phyloP scores from a whole-genome alignment of 768 basidiomycete genomes.

The Hypholoma sublateritium region DNA sequence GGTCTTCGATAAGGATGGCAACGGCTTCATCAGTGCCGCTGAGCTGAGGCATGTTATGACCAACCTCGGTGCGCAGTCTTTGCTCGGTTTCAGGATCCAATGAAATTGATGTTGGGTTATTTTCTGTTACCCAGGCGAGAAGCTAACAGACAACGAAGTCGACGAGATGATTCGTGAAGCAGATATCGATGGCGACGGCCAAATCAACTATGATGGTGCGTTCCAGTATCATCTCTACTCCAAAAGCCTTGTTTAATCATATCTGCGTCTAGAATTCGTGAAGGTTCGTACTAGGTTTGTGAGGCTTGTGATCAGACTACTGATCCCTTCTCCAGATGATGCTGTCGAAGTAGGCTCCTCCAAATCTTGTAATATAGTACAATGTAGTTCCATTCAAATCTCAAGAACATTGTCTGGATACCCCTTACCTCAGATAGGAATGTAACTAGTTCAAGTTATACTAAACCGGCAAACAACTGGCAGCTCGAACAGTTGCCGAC shows the following conservation, averaged over 20 bases:
- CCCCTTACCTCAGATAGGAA: not conserved
- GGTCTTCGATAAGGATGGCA: constrained; percentile 94
- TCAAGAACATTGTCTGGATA: not conserved
- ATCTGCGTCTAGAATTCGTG: constrained; percentile 21
- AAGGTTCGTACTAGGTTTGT: constrained; percentile 16
- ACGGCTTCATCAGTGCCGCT: constrained; percentile 85
- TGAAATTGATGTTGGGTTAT: not conserved
- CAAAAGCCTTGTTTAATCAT: not conserved
- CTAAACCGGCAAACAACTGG: too few relatives aligned
- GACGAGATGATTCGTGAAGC: constrained; percentile 98
- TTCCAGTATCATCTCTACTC: not conserved
- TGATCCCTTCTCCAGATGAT: constrained; percentile 19
- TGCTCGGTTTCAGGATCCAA: not conserved
- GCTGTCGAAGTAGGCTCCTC: constrained; percentile 22
- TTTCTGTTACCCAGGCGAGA: constrained; percentile 59
- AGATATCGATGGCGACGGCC: constrained; percentile 92
- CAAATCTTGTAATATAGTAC: constrained; percentile 16
- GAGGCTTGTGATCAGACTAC: not conserved
- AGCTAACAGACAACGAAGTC: constrained; percentile 82
- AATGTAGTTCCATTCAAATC: constrained; percentile 9
- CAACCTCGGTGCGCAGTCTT: constrained; percentile 66
- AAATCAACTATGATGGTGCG: constrained; percentile 82
- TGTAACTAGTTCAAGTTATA: too few relatives aligned
- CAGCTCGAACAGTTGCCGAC: too few relatives aligned
- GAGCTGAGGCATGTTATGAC: constrained; percentile 95